Percentiles rank a stretch among this genome's conserved stretches.
Conservation (phyloP, 768 basidiomycete genomes). For the Pleurotus platypus region DNA sequence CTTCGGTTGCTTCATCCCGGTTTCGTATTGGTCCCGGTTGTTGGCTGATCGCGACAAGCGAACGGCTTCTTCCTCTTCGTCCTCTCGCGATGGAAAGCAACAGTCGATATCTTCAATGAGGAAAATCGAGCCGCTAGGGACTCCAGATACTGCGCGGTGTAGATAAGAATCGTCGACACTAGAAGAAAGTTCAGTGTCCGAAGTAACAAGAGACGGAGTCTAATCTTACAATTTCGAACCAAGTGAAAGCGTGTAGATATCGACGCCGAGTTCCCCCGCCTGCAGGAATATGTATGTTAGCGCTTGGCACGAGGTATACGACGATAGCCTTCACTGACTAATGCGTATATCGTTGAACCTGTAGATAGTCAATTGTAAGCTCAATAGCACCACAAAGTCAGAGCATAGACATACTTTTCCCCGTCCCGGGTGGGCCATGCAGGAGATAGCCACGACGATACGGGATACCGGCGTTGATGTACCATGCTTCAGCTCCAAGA, state of each 20-base stretch:
- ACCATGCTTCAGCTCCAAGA: constrained; percentile 52
- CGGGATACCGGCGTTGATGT: constrained; percentile 52
- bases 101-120: constrained; percentile 63
- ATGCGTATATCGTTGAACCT: constrained; percentile 54
- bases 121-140: constrained; percentile 53
- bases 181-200: background rate
- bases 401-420: constrained; percentile 42
- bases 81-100: constrained; percentile 47
- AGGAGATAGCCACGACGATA: constrained; percentile 57
- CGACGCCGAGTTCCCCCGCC: constrained; percentile 70
- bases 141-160: constrained; percentile 38
- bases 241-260: constrained; percentile 68
- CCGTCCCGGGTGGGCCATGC: constrained; percentile 57
- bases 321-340: constrained; percentile 24
- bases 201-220: background rate
- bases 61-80: constrained; percentile 27
- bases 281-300: constrained; percentile 8
- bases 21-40: constrained; percentile 67
- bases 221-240: constrained; percentile 40
- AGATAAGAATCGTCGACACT: constrained; percentile 51
- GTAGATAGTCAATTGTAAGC: constrained; percentile 92
- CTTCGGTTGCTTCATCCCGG: constrained; percentile 59
- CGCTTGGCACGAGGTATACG: background rate
- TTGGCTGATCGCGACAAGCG: constrained; percentile 18
- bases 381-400: constrained; percentile 1